Percentiles rank a stretch among this genome's conserved stretches.
These are phyloP conservation scores for Lichtheimia corymbifera DNA, from an alignment of 371 early-diverging fungal species.

Conservation along the genomic window DNA sequence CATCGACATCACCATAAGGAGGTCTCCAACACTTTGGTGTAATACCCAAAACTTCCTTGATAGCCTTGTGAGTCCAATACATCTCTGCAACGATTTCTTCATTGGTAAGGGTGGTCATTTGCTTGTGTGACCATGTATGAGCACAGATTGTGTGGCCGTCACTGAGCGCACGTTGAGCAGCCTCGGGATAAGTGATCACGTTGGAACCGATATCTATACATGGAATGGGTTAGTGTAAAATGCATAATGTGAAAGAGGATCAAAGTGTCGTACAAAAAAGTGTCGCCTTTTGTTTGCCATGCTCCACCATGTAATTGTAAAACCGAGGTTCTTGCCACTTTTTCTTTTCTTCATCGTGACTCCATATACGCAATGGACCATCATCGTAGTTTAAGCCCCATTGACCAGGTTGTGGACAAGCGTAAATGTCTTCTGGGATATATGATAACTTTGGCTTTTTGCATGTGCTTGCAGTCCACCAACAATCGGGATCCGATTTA, in stretches of 20 bases:
- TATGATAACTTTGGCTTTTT: conserved; percentile 23
- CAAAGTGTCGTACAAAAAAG: conserved; percentile 18
- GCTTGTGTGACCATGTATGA: conserved; percentile 64
- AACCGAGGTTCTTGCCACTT: conserved; percentile 35
- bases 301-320: conserved; percentile 37
- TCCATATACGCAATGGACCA: conserved; percentile 24
- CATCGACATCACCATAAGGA: conserved; percentile 58
- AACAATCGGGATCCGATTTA: conserved; percentile 25
- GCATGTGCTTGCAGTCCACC: conserved; percentile 34
- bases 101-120: conserved; percentile 54
- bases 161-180: conserved; percentile 36
- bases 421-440: conserved; percentile 30
- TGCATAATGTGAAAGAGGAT: too few relatives aligned
- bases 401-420: conserved; percentile 26
- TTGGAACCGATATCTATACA: conserved; percentile 38
- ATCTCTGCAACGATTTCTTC: conserved; percentile 62
- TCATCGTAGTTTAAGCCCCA: conserved; percentile 40
- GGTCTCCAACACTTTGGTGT: conserved; percentile 63
- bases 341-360: conserved; percentile 15
- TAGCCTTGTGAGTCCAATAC: conserved; percentile 50
- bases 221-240: conserved; percentile 4
- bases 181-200: conserved; percentile 32
- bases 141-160: conserved; percentile 42
- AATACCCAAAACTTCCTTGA: conserved; percentile 56
- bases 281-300: conserved; percentile 37